These are phyloP conservation scores for Boletus pseudo-olivaceus DNA, from an alignment of 768 basidiomycete species.

Conservation along the genomic window DNA sequence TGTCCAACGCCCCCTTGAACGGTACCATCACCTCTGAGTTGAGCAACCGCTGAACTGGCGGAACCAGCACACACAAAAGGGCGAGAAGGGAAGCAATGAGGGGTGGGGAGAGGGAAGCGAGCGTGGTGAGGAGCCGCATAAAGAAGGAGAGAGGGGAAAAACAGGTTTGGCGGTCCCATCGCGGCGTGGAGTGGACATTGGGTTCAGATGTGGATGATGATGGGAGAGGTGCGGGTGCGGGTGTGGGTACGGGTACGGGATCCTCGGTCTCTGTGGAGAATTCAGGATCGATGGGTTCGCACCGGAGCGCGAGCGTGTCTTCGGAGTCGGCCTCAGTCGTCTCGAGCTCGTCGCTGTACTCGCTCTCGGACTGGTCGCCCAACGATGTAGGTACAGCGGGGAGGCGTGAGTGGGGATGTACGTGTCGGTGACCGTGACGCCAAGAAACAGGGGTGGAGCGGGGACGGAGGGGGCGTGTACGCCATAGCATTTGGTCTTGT, in stretches of 20 bases:
- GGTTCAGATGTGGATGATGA: not conserved
- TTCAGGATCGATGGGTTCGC: constrained; percentile 6
- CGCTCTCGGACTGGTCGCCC: constrained; percentile 27
- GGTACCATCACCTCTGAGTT: constrained; percentile 56
- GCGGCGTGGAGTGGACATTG: not conserved
- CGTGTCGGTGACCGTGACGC: not conserved
- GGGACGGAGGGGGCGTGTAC: not conserved
- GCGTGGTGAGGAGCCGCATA: not conserved
- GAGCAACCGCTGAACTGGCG: constrained; percentile 69
- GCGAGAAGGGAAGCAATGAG: constrained; percentile 77
- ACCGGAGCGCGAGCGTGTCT: constrained; percentile 11
- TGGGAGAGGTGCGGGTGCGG: not conserved
- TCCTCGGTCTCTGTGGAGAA: constrained; percentile 18
- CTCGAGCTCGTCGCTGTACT: constrained; percentile 13
- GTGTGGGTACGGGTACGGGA: not conserved
- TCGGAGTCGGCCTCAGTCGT: constrained; percentile 22
- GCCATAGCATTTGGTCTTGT: not conserved
- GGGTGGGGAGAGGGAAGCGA: constrained; percentile 82
- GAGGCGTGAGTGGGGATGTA: constrained; percentile 11
- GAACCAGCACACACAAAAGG: constrained; percentile 72
- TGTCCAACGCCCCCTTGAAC: constrained; percentile 62
- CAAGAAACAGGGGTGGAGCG: not conserved
- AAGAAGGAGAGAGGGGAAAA: not conserved
- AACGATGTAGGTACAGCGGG: constrained; percentile 21
- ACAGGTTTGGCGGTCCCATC: not conserved